Evolutionary conservation across 169 alveolate species (phyloP).

Genomic region (Plasmodium coatneyi): DNA sequence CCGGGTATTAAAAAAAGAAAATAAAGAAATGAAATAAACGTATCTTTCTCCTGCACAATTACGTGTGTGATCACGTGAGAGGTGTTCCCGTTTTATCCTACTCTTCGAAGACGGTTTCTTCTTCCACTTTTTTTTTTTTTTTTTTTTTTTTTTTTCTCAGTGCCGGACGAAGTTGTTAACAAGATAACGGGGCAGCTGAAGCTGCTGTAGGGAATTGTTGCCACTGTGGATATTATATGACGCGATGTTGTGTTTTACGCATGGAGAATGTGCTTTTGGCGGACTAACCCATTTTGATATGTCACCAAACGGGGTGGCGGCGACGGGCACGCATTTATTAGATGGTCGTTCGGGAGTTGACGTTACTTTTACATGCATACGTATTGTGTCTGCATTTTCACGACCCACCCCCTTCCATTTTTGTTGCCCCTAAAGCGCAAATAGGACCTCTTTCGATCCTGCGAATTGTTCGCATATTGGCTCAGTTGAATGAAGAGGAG

Average conservation of each 20-base stretch:
- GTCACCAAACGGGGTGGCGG: neutral
- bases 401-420: neutral
- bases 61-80: neutral
- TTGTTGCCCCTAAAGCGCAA: neutral
- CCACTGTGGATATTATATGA: neutral
- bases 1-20: constrained; percentile 85
- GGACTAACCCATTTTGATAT: no score
- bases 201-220: constrained; percentile 69
- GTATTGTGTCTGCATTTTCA: neutral
- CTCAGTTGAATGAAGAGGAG: neutral
- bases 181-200: constrained; percentile 85
- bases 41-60: neutral
- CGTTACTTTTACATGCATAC: neutral
- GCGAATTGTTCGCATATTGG: neutral
- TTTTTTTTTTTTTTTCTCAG: constrained; percentile 50
- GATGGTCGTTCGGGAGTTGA: neutral
- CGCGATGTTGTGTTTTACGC: neutral
- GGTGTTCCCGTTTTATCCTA: neutral
- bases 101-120: neutral
- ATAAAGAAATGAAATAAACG: neutral
- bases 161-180: constrained; percentile 82
- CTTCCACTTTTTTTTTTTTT: constrained; percentile 28
- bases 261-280: neutral
- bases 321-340: neutral
- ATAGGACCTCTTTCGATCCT: neutral